phyloP scores from a whole-genome alignment of 2,329 filamentous ascomycete genomes.

The Volutella citrinella region DNA sequence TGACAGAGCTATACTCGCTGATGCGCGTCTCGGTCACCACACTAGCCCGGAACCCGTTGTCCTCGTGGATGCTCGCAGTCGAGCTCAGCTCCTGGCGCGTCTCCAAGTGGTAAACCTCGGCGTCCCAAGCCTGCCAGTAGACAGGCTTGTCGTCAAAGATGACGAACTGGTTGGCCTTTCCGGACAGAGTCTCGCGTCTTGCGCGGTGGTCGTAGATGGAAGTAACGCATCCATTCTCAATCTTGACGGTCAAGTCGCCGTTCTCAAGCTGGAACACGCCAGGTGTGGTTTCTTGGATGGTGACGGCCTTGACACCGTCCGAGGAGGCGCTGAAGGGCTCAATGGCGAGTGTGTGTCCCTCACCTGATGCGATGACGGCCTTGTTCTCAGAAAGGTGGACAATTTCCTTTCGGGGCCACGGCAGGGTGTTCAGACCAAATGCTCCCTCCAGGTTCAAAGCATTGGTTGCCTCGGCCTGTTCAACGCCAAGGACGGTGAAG shows the following conservation, averaged over 20 bases:
- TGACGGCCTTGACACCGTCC: slow-evolving; percentile 46
- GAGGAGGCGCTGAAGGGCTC: slow-evolving; percentile 47
- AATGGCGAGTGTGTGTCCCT: slow-evolving; percentile 50
- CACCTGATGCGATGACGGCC: slow-evolving; percentile 55
- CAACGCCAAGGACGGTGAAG: slow-evolving; percentile 63
- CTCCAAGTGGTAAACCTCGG: slow-evolving; percentile 92
- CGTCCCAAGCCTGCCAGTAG: slow-evolving; percentile 98
- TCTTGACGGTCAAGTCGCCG: slow-evolving; percentile 67
- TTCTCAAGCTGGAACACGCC: slow-evolving; percentile 79
- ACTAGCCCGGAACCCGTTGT: slow-evolving; percentile 72
- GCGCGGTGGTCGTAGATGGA: slow-evolving; percentile 74
- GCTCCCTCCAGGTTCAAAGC: slow-evolving; percentile 50
- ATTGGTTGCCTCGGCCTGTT: slow-evolving; percentile 37
- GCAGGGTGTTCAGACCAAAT: slow-evolving; percentile 77
- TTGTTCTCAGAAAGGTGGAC: slow-evolving; percentile 57
- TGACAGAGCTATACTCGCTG: slow-evolving; percentile 81
- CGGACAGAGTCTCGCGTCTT: slow-evolving; percentile 66
- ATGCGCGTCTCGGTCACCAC: slow-evolving; percentile 83
- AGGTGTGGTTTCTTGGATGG: slow-evolving; percentile 46
- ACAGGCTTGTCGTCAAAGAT: slow-evolving; percentile 96
- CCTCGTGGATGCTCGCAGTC: slow-evolving; percentile 68
- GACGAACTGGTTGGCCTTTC: slow-evolving; percentile 86
- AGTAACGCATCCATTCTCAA: slow-evolving; percentile 79
- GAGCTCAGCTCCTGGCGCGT: slow-evolving; percentile 74
- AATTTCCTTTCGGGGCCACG: slow-evolving; percentile 77